Base-by-base conservation (phyloP, 306 rosid species). In the Medicago arabica region DNA sequence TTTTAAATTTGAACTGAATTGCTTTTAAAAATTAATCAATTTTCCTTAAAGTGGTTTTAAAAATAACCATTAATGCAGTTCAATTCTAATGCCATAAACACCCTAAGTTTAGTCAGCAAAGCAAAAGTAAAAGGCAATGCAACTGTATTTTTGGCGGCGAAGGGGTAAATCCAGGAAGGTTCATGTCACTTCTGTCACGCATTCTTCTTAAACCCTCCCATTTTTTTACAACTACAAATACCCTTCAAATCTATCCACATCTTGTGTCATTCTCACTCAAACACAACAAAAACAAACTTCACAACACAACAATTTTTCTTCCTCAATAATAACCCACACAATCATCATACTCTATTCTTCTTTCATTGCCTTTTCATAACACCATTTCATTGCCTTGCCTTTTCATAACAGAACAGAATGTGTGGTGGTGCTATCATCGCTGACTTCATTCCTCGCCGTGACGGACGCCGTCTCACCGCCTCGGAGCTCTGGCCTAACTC, bases 381-480 rank as follows among this genome's bases (percentile, higher is more conserved):
- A 43, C 34, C 11, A 63, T 43, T 28, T 43, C 63, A n/a, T n/a
- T n/a, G n/a, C n/a, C n/a, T 23, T 43, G 70, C 70, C 50, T 18
- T 43, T 43, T 66, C 71, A 46, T 19, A 43, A 43, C 55, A 43
- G 16, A 8, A 14, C 6, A 71, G 9, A 31, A 61, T 94, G 98
- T 92, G 98, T 79, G 95, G 96, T 71, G 97, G 97, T 74, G 97
- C 96, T 76, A 86, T 88, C 51, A 82, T 94, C 51, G 77, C 91
- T 31, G 80, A 78, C 72, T 62, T 92, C 78, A 87, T 88, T 53
- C 95, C 95, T 38, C 89, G 90, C 83, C 86, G 72, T 44, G 86
- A 80, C 13, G 80, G 68, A 59, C 88, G 85, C 23, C 78, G 82
- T 18, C 86, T 69, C 17, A 25, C 83, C 18, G 74, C 89, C 57